Percentiles rank a stretch among this genome's conserved stretches.
These are phyloP conservation scores for Xylaria flabelliformis DNA, from an alignment of 495 filamentous ascomycete genomes.

Conservation along the genomic window DNA sequence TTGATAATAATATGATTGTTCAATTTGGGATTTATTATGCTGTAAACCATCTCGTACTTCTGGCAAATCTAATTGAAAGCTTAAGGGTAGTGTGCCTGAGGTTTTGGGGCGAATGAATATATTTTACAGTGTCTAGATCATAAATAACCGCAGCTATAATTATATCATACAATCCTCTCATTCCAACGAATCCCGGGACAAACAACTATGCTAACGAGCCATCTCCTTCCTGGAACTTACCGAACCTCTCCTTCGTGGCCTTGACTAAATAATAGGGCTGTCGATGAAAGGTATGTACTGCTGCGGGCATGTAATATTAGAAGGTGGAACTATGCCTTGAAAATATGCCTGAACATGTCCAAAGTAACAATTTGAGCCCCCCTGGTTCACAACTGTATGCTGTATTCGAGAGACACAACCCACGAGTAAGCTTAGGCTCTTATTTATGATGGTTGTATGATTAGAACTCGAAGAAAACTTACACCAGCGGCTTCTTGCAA, in stretches of 20 bases:
- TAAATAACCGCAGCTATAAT: neutral
- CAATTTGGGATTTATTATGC: too few species aligned
- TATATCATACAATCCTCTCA: neutral
- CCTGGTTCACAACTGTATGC: constrained; percentile 31
- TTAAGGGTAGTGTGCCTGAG: neutral
- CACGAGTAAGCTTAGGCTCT: constrained; percentile 27
- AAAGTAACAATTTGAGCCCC: constrained; percentile 33
- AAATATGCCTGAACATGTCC: constrained; percentile 33
- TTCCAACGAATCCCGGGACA: neutral
- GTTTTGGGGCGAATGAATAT: neutral
- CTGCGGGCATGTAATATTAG: constrained; percentile 32
- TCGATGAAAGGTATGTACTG: constrained; percentile 32
- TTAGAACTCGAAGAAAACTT: constrained; percentile 22
- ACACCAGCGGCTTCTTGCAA: constrained; percentile 34
- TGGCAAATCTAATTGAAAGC: too few species aligned
- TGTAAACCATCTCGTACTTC: too few species aligned
- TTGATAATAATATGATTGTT: too few species aligned
- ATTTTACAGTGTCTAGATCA: neutral
- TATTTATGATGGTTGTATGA: constrained; percentile 9
- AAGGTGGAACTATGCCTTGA: constrained; percentile 29
- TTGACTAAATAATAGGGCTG: constrained; percentile 3
- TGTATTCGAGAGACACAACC: constrained; percentile 21
- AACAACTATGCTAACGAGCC: neutral
- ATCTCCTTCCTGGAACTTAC: constrained; percentile 18
- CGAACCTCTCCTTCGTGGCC: neutral